Evolutionary conservation across 441 rosid species (phyloP).

Genomic region (Jatropha podagrica): DNA sequence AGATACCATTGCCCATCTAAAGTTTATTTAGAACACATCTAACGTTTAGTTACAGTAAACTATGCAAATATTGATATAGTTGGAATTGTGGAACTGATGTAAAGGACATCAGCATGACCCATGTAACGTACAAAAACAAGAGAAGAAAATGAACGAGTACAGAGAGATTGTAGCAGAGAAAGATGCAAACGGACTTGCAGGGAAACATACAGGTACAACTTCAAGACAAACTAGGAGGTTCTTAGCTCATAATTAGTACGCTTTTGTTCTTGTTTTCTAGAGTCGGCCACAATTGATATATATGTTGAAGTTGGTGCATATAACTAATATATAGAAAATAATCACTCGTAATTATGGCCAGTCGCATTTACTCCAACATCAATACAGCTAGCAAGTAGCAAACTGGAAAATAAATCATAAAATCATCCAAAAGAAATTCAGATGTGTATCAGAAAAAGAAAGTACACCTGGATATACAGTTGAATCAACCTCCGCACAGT

Average conservation of each 20-base stretch:
- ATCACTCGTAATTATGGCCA: background rate
- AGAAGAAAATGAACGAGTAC: background rate
- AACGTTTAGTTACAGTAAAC: background rate
- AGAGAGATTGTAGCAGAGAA: background rate
- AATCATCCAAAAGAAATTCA: slow-evolving; percentile 12
- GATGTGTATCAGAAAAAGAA: slow-evolving; percentile 14
- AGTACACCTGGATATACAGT: slow-evolving; percentile 86
- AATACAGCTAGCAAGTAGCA: slow-evolving; percentile 8
- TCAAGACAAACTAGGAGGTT: background rate
- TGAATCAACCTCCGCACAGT: slow-evolving; percentile 88
- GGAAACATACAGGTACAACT: background rate
- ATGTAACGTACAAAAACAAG: background rate
- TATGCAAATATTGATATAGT: background rate
- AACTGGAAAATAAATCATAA: slow-evolving; percentile 9
- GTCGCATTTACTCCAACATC: background rate
- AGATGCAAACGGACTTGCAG: background rate
- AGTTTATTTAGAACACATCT: background rate
- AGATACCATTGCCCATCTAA: background rate
- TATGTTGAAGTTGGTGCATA: background rate
- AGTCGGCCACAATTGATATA: background rate
- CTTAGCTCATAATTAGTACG: background rate
- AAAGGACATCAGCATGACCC: background rate
- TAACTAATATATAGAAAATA: background rate
- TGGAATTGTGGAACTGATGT: background rate
- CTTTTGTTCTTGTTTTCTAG: background rate